Evolutionary conservation across 1,139 yeast species (phyloP).

Genomic region (Taphrina populina): DNA sequence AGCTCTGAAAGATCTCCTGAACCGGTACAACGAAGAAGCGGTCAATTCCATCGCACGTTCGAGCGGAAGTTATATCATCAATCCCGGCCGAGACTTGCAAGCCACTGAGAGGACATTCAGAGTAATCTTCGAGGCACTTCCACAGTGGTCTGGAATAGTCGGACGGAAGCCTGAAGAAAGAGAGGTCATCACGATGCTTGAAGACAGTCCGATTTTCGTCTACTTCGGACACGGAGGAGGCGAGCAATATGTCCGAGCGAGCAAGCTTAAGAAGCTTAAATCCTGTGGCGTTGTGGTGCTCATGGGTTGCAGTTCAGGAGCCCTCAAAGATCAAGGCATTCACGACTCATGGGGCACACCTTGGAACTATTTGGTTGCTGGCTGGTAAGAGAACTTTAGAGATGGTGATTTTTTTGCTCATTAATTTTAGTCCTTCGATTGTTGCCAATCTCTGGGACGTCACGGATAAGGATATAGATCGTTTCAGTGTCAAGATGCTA

Average conservation of each 20-base stretch:
- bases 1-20: conserved; percentile 51
- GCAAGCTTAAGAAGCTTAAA: conserved; percentile 50
- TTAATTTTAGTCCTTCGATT: conserved; percentile 55
- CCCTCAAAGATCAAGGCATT: conserved; percentile 56
- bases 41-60: conserved; percentile 41
- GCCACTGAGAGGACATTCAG: conserved; percentile 66
- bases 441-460: conserved; percentile 94
- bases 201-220: conserved; percentile 56
- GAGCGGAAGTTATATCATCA: conserved; percentile 60
- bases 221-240: conserved; percentile 95
- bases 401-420: no score
- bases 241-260: conserved; percentile 67
- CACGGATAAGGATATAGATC: conserved; percentile 91
- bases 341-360: conserved; percentile 77
- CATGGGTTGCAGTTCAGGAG: conserved; percentile 91
- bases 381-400: conserved; percentile 47
- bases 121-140: conserved; percentile 47
- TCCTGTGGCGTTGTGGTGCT: conserved; percentile 67
- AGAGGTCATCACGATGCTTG: conserved; percentile 50
- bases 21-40: conserved; percentile 35
- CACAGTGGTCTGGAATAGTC: conserved; percentile 42
- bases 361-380: conserved; percentile 71
- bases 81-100: conserved; percentile 75
- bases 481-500: conserved; percentile 52
- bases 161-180: conserved; percentile 61